Percentiles rank a stretch among this genome's conserved stretches.
Conservation (phyloP, 805 yeast species). For the Yarrowia bubula region DNA sequence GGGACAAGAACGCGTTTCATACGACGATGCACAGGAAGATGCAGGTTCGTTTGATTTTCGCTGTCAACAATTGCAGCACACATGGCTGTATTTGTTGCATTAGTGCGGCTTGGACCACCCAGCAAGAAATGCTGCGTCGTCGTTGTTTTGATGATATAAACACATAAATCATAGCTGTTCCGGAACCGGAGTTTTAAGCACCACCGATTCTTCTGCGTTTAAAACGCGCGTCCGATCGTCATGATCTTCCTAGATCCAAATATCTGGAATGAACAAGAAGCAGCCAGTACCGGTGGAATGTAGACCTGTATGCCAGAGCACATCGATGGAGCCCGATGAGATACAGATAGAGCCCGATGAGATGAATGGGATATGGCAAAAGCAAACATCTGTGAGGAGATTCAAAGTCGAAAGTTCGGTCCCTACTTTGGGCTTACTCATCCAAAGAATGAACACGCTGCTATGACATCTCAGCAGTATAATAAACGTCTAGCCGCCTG, state of each 20-base stretch:
- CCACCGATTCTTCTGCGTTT: neutral
- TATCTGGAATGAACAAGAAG: neutral
- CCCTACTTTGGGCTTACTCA: neutral
- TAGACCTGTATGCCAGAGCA: neutral
- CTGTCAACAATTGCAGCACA: neutral
- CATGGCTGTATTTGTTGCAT: neutral
- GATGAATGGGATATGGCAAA: no score
- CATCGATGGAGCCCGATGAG: neutral
- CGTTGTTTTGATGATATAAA: neutral
- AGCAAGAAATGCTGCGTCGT: no score
- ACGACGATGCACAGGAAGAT: neutral
- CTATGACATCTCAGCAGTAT: neutral
- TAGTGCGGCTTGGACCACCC: neutral
- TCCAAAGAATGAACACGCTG: neutral
- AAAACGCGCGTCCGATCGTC: slow-evolving; percentile 11
- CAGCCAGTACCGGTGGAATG: neutral
- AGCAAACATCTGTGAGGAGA: no score
- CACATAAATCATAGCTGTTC: neutral
- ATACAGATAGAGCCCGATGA: neutral
- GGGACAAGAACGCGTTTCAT: neutral
- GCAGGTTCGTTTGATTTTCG: neutral
- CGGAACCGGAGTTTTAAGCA: neutral
- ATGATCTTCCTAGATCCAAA: neutral
- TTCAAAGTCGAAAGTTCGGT: neutral
- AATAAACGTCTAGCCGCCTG: neutral